A percentile compares a stretch with the other conserved stretches of the same genome.
These are phyloP conservation scores for Ophiostoma tasmaniense DNA, from an alignment of 2,329 filamentous ascomycete genomes.

Conservation along the genomic window DNA sequence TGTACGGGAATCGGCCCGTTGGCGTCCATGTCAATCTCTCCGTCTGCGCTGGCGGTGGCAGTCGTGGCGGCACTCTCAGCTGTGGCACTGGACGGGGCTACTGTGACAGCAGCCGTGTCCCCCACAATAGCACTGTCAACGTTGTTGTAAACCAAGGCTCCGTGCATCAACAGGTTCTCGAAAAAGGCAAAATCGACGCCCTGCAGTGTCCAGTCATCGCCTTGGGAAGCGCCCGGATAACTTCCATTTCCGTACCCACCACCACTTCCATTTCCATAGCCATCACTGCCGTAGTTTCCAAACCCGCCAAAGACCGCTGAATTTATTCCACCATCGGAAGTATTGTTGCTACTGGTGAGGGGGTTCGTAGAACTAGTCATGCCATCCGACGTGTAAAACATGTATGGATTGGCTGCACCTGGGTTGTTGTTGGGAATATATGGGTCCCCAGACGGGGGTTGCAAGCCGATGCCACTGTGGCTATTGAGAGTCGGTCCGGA, in stretches of 20 bases:
- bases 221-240: background rate
- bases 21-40: background rate
- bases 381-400: background rate
- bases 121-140: background rate
- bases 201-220: conserved; percentile 29
- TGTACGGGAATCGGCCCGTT: background rate
- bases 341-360: background rate
- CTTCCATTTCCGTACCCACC: background rate
- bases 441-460: background rate
- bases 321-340: background rate
- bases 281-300: background rate
- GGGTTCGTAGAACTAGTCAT: background rate
- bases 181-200: conserved; percentile 30
- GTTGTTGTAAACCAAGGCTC: background rate
- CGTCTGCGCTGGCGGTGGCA: background rate
- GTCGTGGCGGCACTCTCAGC: background rate
- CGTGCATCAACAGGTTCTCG: conserved; percentile 22
- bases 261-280: background rate
- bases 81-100: background rate
- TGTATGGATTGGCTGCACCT: background rate
- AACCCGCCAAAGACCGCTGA: background rate
- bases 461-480: background rate
- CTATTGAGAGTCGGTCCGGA: background rate
- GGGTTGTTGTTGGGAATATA: conserved; percentile 7
- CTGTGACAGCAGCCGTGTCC: background rate